phyloP scores from a whole-genome alignment of 768 basidiomycete genomes.

The Melanogaster broomeanus region DNA sequence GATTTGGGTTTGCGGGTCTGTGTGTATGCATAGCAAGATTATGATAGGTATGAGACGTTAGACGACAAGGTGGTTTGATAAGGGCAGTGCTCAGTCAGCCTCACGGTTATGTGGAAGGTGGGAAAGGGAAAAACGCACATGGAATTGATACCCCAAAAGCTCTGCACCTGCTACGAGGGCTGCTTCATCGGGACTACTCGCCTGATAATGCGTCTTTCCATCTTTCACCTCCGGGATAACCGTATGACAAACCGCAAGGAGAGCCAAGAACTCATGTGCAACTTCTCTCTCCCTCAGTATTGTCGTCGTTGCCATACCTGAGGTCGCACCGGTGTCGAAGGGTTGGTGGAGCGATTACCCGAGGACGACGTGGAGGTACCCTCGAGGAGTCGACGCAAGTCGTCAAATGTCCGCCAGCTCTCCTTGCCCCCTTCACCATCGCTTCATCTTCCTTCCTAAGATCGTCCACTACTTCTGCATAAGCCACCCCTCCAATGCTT shows the following conservation, averaged over 20 bases:
- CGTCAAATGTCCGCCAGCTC: constrained; percentile 80
- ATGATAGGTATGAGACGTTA: too few relatives aligned
- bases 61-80: too few relatives aligned
- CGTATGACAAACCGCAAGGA: constrained; percentile 95
- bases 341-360: constrained; percentile 41
- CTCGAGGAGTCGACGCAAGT: constrained; percentile 60
- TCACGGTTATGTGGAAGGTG: not conserved
- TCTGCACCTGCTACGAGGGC: constrained; percentile 95
- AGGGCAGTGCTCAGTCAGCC: not conserved
- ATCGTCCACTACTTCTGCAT: constrained; percentile 91
- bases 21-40: not conserved
- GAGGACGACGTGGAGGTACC: constrained; percentile 23
- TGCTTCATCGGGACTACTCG: constrained; percentile 97
- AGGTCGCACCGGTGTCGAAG: constrained; percentile 44
- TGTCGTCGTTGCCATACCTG: not conserved
- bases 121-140: constrained; percentile 55
- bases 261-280: constrained; percentile 70
- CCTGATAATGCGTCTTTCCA: constrained; percentile 92
- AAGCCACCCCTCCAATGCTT: constrained; percentile 84
- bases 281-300: constrained; percentile 46
- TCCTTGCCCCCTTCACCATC: constrained; percentile 38
- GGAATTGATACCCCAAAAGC: constrained; percentile 88
- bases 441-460: constrained; percentile 65
- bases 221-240: constrained; percentile 93
- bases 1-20: constrained; percentile 96